These are phyloP conservation scores for Ascobolus immersus DNA, from an alignment of 495 filamentous ascomycete genomes.

Conservation along the genomic window DNA sequence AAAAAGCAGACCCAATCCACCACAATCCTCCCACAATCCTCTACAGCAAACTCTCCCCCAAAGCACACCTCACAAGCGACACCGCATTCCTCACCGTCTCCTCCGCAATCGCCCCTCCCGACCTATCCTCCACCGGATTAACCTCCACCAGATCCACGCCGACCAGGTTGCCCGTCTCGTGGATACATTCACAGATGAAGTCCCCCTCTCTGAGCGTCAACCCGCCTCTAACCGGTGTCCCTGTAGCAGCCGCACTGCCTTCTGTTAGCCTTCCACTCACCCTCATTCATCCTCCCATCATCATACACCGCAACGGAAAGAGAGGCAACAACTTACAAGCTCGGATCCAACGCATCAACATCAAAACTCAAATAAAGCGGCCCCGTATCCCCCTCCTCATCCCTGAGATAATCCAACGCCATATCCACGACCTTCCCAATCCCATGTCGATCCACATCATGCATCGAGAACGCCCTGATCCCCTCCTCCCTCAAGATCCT, in stretches of 20 bases:
- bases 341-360: conserved; percentile 84
- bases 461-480: conserved; percentile 94
- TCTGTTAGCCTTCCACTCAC: too few relatives aligned
- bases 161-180: conserved; percentile 71
- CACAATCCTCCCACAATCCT: too few relatives aligned
- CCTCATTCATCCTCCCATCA: too few relatives aligned
- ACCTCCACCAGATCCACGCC: conserved; percentile 92
- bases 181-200: conserved; percentile 90
- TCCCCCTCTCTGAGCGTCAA: conserved; percentile 88
- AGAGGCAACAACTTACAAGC: conserved; percentile 15
- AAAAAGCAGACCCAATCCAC: too few relatives aligned
- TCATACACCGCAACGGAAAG: conserved; percentile 23
- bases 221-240: conserved; percentile 85
- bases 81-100: conserved; percentile 82
- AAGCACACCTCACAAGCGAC: conserved; percentile 66
- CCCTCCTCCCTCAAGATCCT: conserved; percentile 59
- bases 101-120: conserved; percentile 35
- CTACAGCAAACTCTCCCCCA: conserved; percentile 73
- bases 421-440: conserved; percentile 95
- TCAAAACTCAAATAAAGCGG: conserved; percentile 95
- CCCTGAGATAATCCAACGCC: conserved; percentile 30
- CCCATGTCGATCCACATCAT: conserved; percentile 87
- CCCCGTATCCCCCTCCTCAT: conserved; percentile 4
- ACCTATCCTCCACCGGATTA: conserved; percentile 35
- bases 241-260: too few relatives aligned